These are phyloP conservation scores for Viola pubescens DNA, from an alignment of 441 rosid genomes.

Conservation along the genomic window DNA sequence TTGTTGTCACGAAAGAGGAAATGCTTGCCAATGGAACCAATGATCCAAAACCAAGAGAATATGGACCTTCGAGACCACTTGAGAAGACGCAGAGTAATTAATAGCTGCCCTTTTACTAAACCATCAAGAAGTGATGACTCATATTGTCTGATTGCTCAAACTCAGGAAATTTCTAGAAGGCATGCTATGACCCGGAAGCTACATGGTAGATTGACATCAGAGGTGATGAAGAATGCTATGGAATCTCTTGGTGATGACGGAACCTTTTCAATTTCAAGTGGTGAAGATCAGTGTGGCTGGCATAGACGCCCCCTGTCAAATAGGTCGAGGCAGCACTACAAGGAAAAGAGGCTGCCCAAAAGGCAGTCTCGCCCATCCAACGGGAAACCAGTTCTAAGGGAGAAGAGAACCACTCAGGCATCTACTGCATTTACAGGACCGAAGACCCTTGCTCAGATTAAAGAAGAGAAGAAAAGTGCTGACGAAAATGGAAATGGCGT, in stretches of 20 bases:
- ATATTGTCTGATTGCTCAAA: slow-evolving; percentile 16
- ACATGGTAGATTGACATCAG: slow-evolving; percentile 27
- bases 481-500: slow-evolving; percentile 14
- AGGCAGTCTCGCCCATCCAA: slow-evolving; percentile 19
- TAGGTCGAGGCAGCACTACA: slow-evolving; percentile 17
- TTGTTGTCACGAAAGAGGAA: slow-evolving; percentile 28
- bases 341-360: slow-evolving; percentile 22
- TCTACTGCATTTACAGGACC: slow-evolving; percentile 39
- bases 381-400: slow-evolving; percentile 24
- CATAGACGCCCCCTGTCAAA: slow-evolving; percentile 17
- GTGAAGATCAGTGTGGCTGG: slow-evolving; percentile 17
- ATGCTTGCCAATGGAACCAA: slow-evolving; percentile 20
- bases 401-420: slow-evolving; percentile 19
- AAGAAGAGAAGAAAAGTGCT: slow-evolving; percentile 38
- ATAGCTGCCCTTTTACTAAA: slow-evolving; percentile 17
- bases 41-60: slow-evolving; percentile 12
- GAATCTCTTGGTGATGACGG: slow-evolving; percentile 22
- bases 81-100: slow-evolving; percentile 24
- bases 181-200: slow-evolving; percentile 15
- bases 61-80: slow-evolving; percentile 39
- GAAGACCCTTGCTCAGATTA: slow-evolving; percentile 48
- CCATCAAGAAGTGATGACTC: slow-evolving; percentile 25
- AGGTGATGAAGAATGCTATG: slow-evolving; percentile 20
- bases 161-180: slow-evolving; percentile 21
- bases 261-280: slow-evolving; percentile 15